These are phyloP conservation scores for Ciborinia camelliae DNA, from an alignment of 2,329 filamentous ascomycete species.

Conservation along the genomic window DNA sequence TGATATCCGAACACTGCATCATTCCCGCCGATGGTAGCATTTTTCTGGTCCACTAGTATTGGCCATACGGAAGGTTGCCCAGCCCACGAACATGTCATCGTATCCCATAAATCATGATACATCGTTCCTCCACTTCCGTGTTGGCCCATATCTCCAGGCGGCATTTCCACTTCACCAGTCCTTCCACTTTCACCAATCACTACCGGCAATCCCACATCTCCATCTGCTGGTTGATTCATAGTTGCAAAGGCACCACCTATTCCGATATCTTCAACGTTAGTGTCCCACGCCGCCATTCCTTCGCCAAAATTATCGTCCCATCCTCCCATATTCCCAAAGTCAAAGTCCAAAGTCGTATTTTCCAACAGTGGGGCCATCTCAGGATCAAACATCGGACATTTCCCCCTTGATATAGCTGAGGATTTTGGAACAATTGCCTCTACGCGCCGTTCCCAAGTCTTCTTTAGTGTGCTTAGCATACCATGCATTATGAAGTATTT, in stretches of 20 bases:
- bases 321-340: conserved; percentile 22
- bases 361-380: neutral
- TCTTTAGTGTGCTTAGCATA: conserved; percentile 8
- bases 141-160: neutral
- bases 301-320: neutral
- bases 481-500: neutral
- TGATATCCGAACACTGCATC: neutral
- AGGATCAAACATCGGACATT: conserved; percentile 15
- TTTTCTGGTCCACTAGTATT: fast-evolving
- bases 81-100: conserved; percentile 34
- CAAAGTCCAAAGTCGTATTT: conserved; percentile 6
- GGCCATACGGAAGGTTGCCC: neutral
- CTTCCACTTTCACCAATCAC: neutral
- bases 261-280: neutral
- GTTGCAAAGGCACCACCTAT: neutral
- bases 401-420: neutral
- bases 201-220: fast-evolving
- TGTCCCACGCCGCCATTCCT: neutral
- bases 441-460: neutral
- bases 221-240: neutral
- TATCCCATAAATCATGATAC: conserved; percentile 34
- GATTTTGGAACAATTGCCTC: neutral
- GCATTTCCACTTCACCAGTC: conserved; percentile 11
- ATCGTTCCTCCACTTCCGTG: neutral
- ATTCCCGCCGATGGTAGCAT: too few relatives aligned